These are phyloP conservation scores for Davidsoniella eucalypti DNA, from an alignment of 2,329 filamentous ascomycete species.

Conservation along the genomic window DNA sequence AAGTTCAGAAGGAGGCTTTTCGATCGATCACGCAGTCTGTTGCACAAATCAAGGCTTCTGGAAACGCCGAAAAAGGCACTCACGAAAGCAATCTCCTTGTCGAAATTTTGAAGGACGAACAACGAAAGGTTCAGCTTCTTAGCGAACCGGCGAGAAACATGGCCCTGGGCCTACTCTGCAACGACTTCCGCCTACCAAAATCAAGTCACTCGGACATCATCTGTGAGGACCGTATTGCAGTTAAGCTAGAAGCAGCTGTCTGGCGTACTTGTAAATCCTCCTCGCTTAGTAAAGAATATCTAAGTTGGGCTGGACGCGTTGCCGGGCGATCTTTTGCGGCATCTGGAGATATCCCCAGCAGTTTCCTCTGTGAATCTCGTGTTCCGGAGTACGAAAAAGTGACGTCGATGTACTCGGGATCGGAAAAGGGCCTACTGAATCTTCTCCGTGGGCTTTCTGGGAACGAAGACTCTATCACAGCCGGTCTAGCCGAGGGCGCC, in stretches of 20 bases:
- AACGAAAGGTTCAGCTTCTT: conserved; percentile 44
- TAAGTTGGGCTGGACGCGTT: conserved; percentile 71
- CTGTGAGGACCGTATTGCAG: conserved; percentile 46
- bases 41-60: conserved; percentile 46
- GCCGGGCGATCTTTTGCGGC: conserved; percentile 71
- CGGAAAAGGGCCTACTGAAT: conserved; percentile 45
- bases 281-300: conserved; percentile 48
- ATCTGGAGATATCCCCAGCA: conserved; percentile 48
- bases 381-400: conserved; percentile 33
- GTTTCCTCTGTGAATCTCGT: conserved; percentile 43
- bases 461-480: conserved; percentile 36
- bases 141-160: conserved; percentile 52
- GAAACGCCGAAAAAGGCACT: conserved; percentile 51
- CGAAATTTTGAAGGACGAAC: conserved; percentile 63
- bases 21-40: conserved; percentile 52
- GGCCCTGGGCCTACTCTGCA: conserved; percentile 57
- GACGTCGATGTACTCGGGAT: conserved; percentile 32
- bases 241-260: conserved; percentile 45
- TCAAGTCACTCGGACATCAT: conserved; percentile 42
- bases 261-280: conserved; percentile 60
- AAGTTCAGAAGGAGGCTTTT: conserved; percentile 38
- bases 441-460: conserved; percentile 46
- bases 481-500: conserved; percentile 44
- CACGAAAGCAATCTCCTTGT: conserved; percentile 67
- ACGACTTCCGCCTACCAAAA: conserved; percentile 46